Conservation (phyloP, 1,139 yeast species). For the Hemisphaericaspora xylofermentans region DNA sequence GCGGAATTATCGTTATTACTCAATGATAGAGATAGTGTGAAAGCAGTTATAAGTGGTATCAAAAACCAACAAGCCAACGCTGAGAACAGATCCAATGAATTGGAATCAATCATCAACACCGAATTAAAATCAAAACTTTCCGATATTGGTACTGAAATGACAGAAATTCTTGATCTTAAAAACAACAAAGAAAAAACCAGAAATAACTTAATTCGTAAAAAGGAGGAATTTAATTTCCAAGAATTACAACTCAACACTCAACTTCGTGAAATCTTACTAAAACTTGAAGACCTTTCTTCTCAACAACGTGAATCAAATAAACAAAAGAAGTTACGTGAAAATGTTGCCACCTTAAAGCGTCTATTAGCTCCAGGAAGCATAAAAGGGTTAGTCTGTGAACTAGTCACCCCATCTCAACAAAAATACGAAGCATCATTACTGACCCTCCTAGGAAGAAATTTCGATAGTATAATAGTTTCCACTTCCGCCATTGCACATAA, state of each 20-base stretch:
- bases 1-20: slow-evolving; percentile 44
- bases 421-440: slow-evolving; percentile 77
- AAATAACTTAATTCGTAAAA: slow-evolving; percentile 41
- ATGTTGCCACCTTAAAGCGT: slow-evolving; percentile 63
- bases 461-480: slow-evolving; percentile 85
- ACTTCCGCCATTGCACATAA: slow-evolving; percentile 71
- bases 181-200: slow-evolving; percentile 43
- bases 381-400: slow-evolving; percentile 73
- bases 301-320: slow-evolving; percentile 72
- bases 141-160: slow-evolving; percentile 33
- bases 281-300: slow-evolving; percentile 71
- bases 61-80: slow-evolving; percentile 47
- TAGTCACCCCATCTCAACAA: slow-evolving; percentile 76
- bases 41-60: slow-evolving; percentile 37
- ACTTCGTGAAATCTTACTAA: slow-evolving; percentile 59
- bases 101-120: slow-evolving; percentile 30
- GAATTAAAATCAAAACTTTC: slow-evolving; percentile 33
- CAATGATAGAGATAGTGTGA: slow-evolving; percentile 46
- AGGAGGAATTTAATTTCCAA: slow-evolving; percentile 45
- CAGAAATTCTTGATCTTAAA: slow-evolving; percentile 33
- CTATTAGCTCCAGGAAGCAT: slow-evolving; percentile 71
- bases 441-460: slow-evolving; percentile 74
- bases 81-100: slow-evolving; percentile 35
- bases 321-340: slow-evolving; percentile 70
- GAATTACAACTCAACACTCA: slow-evolving; percentile 62